These are phyloP conservation scores for Bacterosira constricta DNA, from an alignment of 108 stramenopile species.

Conservation along the genomic window DNA sequence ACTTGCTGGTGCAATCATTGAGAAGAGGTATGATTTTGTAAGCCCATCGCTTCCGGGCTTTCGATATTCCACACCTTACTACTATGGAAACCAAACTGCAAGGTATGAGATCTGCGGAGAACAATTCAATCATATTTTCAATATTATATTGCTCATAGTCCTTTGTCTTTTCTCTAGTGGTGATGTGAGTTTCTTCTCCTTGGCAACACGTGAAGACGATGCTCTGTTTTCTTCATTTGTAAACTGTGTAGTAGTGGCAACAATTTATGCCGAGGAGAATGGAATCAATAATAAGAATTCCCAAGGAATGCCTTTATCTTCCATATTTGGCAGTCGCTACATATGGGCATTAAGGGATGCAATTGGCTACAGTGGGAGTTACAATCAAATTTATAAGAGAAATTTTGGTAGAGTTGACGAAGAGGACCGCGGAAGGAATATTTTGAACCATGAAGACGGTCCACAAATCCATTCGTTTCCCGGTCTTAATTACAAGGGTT, in stretches of 20 bases:
- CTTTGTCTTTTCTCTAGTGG: background rate
- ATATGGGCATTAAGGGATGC: conserved; percentile 31
- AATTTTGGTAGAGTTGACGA: conserved; percentile 13
- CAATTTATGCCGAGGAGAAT: conserved; percentile 55
- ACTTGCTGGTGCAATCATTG: conserved; percentile 42
- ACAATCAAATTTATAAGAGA: conserved; percentile 10
- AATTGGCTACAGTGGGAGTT: conserved; percentile 10
- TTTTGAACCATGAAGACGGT: conserved; percentile 17
- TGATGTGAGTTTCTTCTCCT: conserved; percentile 6
- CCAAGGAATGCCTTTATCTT: conserved; percentile 30
- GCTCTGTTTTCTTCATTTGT: conserved; percentile 53
- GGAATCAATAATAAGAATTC: conserved; percentile 31
- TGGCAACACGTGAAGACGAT: conserved; percentile 59
- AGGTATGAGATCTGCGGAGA: background rate
- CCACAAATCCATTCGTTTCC: conserved; percentile 9
- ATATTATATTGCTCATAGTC: background rate
- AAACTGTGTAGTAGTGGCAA: conserved; percentile 49
- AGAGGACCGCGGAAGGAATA: conserved; percentile 20
- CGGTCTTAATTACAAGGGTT: conserved; percentile 1
- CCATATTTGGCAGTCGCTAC: conserved; percentile 40
- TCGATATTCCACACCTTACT: conserved; percentile 49
- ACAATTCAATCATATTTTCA: no score
- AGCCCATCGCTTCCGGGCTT: no score
- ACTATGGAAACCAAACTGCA: conserved; percentile 40
- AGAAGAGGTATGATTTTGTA: conserved; percentile 38